Percentiles rank a stretch among this genome's conserved stretches.
These are phyloP conservation scores for Emericellopsis terricola DNA, from an alignment of 495 filamentous ascomycete genomes.

Conservation along the genomic window DNA sequence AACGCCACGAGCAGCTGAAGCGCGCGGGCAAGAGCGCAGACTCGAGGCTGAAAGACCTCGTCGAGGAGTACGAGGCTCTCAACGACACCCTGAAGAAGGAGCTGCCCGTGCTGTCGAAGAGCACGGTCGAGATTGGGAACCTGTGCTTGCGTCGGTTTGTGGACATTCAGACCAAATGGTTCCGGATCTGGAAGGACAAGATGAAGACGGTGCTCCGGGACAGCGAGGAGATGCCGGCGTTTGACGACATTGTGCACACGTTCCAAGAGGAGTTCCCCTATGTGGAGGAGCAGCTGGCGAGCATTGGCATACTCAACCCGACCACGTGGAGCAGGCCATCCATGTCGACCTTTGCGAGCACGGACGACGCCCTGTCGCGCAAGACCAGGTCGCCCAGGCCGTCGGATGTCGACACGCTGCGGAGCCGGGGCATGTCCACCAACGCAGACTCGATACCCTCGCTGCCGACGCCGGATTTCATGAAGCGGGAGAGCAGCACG, in stretches of 20 bases:
- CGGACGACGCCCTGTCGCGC: slow-evolving; percentile 23
- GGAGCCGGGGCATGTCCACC: slow-evolving; percentile 34
- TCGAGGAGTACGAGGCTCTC: slow-evolving; percentile 71
- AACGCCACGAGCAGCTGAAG: slow-evolving; percentile 40
- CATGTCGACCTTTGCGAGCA: slow-evolving; percentile 16
- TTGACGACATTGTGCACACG: slow-evolving; percentile 45
- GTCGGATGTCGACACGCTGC: slow-evolving; percentile 17
- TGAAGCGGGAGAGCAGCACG: slow-evolving; percentile 35
- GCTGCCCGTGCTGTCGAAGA: slow-evolving; percentile 62
- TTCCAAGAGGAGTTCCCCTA: slow-evolving; percentile 58
- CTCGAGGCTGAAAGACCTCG: slow-evolving; percentile 62
- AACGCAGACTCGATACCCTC: slow-evolving; percentile 46
- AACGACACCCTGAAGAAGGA: slow-evolving; percentile 89
- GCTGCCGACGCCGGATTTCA: slow-evolving; percentile 37
- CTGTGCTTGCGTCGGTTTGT: slow-evolving; percentile 67
- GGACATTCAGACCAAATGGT: slow-evolving; percentile 66
- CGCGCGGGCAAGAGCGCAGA: slow-evolving; percentile 67
- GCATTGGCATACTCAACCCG: slow-evolving; percentile 30
- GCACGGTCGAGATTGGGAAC: slow-evolving; percentile 65
- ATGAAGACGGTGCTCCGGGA: slow-evolving; percentile 54
- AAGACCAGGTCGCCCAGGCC: slow-evolving; percentile 8
- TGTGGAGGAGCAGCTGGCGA: slow-evolving; percentile 31
- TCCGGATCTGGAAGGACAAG: slow-evolving; percentile 59
- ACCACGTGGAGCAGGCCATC: slow-evolving; percentile 20
- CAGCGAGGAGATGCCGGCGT: slow-evolving; percentile 39